phyloP scores from a whole-genome alignment of 2,329 filamentous ascomycete species.

The Fusarium mexicanum region DNA sequence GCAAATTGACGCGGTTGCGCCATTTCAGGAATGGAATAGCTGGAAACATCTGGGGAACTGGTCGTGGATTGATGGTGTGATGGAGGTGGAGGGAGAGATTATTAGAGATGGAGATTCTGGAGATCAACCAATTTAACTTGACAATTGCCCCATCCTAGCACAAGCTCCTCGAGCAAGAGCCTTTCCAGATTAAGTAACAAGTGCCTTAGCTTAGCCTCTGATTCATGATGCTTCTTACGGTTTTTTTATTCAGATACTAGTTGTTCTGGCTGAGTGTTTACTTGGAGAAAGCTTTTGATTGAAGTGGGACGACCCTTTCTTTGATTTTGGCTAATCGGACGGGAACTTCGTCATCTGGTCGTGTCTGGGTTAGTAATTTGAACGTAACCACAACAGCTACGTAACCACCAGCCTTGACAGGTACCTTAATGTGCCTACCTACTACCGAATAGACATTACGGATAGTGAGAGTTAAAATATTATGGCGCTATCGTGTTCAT shows the following conservation, averaged over 20 bases:
- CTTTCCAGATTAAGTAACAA: neutral
- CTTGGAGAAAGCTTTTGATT: neutral
- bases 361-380: neutral
- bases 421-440: neutral
- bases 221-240: neutral
- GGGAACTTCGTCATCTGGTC: neutral
- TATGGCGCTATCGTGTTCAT: neutral
- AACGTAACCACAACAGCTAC: neutral
- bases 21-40: conserved; percentile 17
- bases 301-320: neutral
- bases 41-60: conserved; percentile 27
- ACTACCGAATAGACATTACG: neutral
- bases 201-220: neutral
- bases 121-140: conserved; percentile 7
- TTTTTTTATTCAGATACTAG: neutral
- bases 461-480: neutral
- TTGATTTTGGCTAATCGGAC: neutral
- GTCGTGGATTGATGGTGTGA: neutral
- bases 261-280: neutral
- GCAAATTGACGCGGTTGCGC: conserved; percentile 17
- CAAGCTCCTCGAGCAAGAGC: neutral
- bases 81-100: conserved; percentile 9
- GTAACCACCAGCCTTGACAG: neutral
- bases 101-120: conserved; percentile 21
- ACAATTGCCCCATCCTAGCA: neutral